Conservation (phyloP, 208 protist genomes). For the Jaenimonas drosophilae region DNA sequence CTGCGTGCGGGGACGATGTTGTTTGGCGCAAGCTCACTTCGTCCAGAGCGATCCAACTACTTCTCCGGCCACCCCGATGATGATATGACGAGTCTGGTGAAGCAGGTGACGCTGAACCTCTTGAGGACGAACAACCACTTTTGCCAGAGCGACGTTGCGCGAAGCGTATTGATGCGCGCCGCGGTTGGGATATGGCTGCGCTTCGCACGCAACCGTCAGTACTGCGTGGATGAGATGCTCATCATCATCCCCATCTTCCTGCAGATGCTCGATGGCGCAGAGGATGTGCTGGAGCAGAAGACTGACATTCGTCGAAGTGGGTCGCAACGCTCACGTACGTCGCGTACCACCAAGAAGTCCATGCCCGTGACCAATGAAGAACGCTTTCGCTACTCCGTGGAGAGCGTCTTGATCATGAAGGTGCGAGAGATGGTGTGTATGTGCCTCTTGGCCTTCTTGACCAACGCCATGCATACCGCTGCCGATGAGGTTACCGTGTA, state of each 20-base stretch:
- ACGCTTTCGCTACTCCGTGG: constrained; percentile 27
- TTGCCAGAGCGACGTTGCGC: constrained; percentile 29
- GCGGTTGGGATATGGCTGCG: constrained; percentile 33
- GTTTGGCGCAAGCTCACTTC: constrained; percentile 55
- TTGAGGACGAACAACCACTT: constrained; percentile 61
- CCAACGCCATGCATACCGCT: constrained; percentile 22
- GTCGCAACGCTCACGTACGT: background rate
- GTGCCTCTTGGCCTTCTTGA: constrained; percentile 24
- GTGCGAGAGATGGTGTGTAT: constrained; percentile 59
- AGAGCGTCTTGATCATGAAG: constrained; percentile 35
- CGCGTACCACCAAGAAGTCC: background rate
- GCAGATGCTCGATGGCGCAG: constrained; percentile 34
- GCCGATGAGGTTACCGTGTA: constrained; percentile 55
- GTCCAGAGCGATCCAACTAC: constrained; percentile 11
- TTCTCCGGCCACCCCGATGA: constrained; percentile 37
- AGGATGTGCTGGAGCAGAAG: constrained; percentile 22
- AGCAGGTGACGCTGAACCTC: constrained; percentile 25
- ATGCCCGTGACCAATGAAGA: constrained; percentile 7
- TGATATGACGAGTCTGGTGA: constrained; percentile 31
- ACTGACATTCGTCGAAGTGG: background rate
- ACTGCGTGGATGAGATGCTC: constrained; percentile 28
- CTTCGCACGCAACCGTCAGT: constrained; percentile 40
- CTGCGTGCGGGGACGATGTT: constrained; percentile 54
- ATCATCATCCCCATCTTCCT: constrained; percentile 40
- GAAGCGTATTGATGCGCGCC: constrained; percentile 35